Evolutionary conservation across 2,329 filamentous ascomycete genomes (phyloP), one percentile per base, ranked within the genome.

Genomic region (Raffaelea ambrosiae): DNA sequence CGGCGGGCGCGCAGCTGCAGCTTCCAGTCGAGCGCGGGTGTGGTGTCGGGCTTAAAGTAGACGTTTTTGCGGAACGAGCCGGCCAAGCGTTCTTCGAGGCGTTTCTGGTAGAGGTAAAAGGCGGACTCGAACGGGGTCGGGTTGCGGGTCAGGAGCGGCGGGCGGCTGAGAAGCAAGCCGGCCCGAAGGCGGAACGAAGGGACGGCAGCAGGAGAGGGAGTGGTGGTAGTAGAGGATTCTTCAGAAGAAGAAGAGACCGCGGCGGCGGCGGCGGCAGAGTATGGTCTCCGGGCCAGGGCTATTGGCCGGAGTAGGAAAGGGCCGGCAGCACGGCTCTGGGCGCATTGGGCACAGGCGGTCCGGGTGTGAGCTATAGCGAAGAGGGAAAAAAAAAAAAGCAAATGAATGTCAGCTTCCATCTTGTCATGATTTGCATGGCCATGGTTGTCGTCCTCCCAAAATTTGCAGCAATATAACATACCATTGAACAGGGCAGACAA

Each of bases 91-190:
- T 98, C 93, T 66, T 97, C 95, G 51, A 98, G 77, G 14, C 93
- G 88, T 59, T 91, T 91, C 71, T 98, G 93, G 71, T 98, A 98
- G 64, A 98, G 89, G 74, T 85, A 95, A 70, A 85, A 97, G 54
- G 91, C 77, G 61, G 88, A 86, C 67, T 98, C 93, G 67, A 98
- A 97, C 13, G 87, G 76, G 31, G 86, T 86, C 47, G 91, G 82
- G 52, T 84, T 75, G 56, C 86, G 84, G 22, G 93, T 97, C 59
- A 98, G 75, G 50, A 94, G 73, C 7, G 93, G 93, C 43, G 93
- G 81, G 23, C 93, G 88, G 41, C 89, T 93, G 54, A 98, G 81
- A 57, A 97, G 80, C 51, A 96, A 75, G 54, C 88, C 86, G 49
- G 76, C 73, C 50, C 69, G 71, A 62, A 81, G 70, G 54, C 69